Evolutionary conservation across 169 alveolate species (phyloP).

Genomic region (Neospora caninum): DNA sequence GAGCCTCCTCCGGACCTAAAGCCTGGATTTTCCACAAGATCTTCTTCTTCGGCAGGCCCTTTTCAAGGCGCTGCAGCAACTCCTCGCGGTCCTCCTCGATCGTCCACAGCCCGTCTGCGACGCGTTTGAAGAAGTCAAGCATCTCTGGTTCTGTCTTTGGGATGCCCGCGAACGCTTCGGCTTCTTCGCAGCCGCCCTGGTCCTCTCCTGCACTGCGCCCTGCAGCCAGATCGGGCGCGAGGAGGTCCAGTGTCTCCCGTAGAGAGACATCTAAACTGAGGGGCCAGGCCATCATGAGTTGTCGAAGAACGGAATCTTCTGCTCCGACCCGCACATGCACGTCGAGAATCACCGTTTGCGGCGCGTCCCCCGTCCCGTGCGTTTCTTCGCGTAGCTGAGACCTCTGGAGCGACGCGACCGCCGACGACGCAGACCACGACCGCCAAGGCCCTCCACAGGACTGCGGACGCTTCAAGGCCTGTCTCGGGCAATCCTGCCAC

Average conservation of each 20-base stretch:
- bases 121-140: background rate
- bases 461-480: background rate
- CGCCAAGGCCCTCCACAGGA: background rate
- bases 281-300: conserved; percentile 26
- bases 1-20: conserved; percentile 21
- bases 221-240: conserved; percentile 26
- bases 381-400: background rate
- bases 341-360: background rate
- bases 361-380: background rate
- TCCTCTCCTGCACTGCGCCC: conserved; percentile 7
- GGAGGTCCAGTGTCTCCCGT: conserved; percentile 46
- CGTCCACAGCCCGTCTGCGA: conserved; percentile 33
- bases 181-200: background rate
- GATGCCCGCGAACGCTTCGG: background rate
- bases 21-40: background rate
- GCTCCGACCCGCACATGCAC: background rate
- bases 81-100: conserved; percentile 41
- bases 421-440: background rate
- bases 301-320: conserved; percentile 30
- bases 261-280: conserved; percentile 43
- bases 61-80: background rate
- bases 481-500: background rate
- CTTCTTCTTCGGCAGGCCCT: background rate
- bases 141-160: background rate
- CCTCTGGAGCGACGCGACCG: no score